Percentiles rank a stretch among this genome's conserved stretches.
phyloP scores from a whole-genome alignment of 495 filamentous ascomycete species.

The Tetracladium setigerum region DNA sequence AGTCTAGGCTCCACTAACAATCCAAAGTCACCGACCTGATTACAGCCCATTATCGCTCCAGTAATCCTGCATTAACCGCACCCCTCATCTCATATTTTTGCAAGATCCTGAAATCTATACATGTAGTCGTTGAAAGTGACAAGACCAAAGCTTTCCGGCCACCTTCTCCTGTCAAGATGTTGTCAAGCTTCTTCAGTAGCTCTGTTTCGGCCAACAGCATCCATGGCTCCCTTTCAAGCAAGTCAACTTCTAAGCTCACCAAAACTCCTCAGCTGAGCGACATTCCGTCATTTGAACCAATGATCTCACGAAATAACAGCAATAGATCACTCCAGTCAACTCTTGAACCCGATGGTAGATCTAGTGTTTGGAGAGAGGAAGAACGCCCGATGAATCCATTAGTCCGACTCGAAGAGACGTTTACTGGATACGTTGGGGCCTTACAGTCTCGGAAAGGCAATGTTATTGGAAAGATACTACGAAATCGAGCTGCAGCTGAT shows the following conservation, averaged over 20 bases:
- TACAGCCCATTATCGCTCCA: constrained; percentile 58
- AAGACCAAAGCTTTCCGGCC: constrained; percentile 59
- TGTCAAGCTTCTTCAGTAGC: constrained; percentile 68
- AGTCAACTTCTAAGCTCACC: constrained; percentile 17
- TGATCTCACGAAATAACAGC: constrained; percentile 32
- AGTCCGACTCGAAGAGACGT: constrained; percentile 73
- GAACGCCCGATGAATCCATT: constrained; percentile 47
- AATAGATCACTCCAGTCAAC: constrained; percentile 33
- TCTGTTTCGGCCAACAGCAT: constrained; percentile 12
- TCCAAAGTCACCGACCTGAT: constrained; percentile 55
- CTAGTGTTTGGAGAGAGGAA: constrained; percentile 31
- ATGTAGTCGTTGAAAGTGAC: constrained; percentile 51
- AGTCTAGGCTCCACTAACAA: background rate
- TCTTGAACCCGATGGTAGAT: constrained; percentile 26
- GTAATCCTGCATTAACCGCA: constrained; percentile 58
- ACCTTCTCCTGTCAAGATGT: constrained; percentile 80
- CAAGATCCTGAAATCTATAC: constrained; percentile 67
- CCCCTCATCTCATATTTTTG: constrained; percentile 59
- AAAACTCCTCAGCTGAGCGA: constrained; percentile 29
- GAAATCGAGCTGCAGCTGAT: constrained; percentile 62
- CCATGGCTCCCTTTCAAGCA: constrained; percentile 1
- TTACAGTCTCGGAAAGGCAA: constrained; percentile 80
- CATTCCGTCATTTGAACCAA: constrained; percentile 21
- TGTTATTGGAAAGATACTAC: constrained; percentile 67
- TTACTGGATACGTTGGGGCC: constrained; percentile 74